phyloP scores from a whole-genome alignment of 2,329 filamentous ascomycete species.

The Parastagonospora avenae region DNA sequence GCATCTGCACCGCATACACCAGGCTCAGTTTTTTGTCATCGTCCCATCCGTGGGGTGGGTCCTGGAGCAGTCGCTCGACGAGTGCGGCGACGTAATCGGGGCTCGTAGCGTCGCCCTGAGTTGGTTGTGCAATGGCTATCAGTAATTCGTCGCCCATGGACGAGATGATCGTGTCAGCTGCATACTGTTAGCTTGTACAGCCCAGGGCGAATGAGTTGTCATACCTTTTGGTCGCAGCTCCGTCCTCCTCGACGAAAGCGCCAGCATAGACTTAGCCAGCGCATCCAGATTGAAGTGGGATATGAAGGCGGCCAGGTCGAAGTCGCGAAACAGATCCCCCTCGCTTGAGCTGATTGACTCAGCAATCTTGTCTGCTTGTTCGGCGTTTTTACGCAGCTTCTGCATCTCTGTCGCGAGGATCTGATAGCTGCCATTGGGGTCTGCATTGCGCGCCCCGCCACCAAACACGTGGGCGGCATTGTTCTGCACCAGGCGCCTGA shows the following conservation, averaged over 20 bases:
- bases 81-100: conserved; percentile 76
- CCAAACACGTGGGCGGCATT: conserved; percentile 94
- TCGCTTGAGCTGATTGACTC: conserved; percentile 90
- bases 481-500: conserved; percentile 86
- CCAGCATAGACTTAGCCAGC: conserved; percentile 83
- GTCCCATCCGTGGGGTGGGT: conserved; percentile 85
- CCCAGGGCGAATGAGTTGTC: conserved; percentile 11
- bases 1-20: conserved; percentile 61
- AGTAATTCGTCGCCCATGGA: conserved; percentile 79
- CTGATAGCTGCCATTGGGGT: conserved; percentile 81
- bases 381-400: conserved; percentile 78
- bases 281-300: conserved; percentile 95
- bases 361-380: conserved; percentile 88
- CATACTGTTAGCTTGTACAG: conserved; percentile 16
- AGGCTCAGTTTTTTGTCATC: conserved; percentile 74
- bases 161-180: conserved; percentile 88
- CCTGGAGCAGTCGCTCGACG: conserved; percentile 84
- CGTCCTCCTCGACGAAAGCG: conserved; percentile 82
- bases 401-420: conserved; percentile 83
- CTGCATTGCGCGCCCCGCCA: conserved; percentile 71
- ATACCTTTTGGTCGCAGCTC: conserved; percentile 90
- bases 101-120: conserved; percentile 69
- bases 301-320: conserved; percentile 94
- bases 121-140: conserved; percentile 69
- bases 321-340: conserved; percentile 92